Base-by-base conservation (phyloP, 352 stramenopile genomes). In the Phytophthora lateralis region DNA sequence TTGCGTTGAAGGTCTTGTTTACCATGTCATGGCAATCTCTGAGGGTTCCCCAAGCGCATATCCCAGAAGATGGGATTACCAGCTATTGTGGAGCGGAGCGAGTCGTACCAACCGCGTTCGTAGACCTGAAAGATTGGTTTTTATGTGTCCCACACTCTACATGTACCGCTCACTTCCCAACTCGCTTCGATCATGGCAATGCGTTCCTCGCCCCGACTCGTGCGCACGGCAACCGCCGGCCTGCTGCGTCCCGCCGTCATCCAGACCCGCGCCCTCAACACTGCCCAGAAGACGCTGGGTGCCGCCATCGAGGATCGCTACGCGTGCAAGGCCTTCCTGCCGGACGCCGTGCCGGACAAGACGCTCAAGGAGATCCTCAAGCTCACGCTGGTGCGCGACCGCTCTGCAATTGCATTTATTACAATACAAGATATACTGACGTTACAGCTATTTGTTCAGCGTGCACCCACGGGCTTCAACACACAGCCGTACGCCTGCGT, bases 401-500 rank as follows among this genome's bases (percentile, higher is more conserved):
- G 6, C 46, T 21, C 12, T 53, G 17, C 20, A 17, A n/a, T 17
- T 39, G 4, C 12, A 52, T n/a, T 45, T 15, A n/a, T 38, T 41
- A 30, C 8, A 37, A 51, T 50, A 12, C 4, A 42, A 12, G 10
- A 43, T 14, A 2, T 41, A 53, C 18, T 39, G 27, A 39, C 26
- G 10, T 1, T 37, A 29, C 12, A 55, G 17, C 15, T 45, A 11
- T 21, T 49, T 14, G 2, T 11, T 21, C 44, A 92, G 83, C 73
- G 80, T 48, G 82, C 84, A 3, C 88, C 88, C 1, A 90, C 71
- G n/a, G 78, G 82, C 6, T 93, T 95, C 60, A 96, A 96, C 56
- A 82, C 73, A 41, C 80, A 92, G 61, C 84, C 85, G 35, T 96
- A 92, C 53, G 82, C 84, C 0, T 89, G 80, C 15, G 74, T 96